phyloP scores from a whole-genome alignment of 2,329 filamentous ascomycete genomes.

The Nemania diffusa region DNA sequence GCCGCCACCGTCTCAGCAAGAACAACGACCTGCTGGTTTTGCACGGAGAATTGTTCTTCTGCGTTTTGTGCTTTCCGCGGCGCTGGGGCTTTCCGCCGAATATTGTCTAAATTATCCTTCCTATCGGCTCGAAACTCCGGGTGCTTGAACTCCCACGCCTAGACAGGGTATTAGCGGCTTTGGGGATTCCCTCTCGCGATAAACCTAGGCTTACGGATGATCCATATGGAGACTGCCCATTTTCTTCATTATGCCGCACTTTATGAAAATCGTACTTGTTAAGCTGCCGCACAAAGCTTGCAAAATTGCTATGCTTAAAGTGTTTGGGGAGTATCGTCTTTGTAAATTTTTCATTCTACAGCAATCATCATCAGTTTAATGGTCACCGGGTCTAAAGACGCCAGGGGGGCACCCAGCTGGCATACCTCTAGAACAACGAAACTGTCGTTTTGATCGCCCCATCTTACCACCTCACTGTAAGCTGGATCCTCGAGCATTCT shows the following conservation, averaged over 20 bases:
- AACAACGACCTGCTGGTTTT: slow-evolving; percentile 87
- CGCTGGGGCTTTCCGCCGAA: slow-evolving; percentile 92
- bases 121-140: slow-evolving; percentile 95
- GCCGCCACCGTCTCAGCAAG: slow-evolving; percentile 89
- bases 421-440: slow-evolving; percentile 96
- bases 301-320: slow-evolving; percentile 87
- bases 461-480: slow-evolving; percentile 91
- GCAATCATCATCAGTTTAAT: slow-evolving; percentile 37
- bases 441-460: slow-evolving; percentile 93
- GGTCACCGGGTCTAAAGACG: slow-evolving; percentile 4
- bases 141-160: slow-evolving; percentile 98
- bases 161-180: slow-evolving; percentile 46
- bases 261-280: slow-evolving; percentile 90
- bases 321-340: slow-evolving; percentile 85
- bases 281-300: slow-evolving; percentile 79
- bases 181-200: slow-evolving; percentile 22
- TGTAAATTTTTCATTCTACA: slow-evolving; percentile 90
- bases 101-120: slow-evolving; percentile 96
- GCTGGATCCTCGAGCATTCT: slow-evolving; percentile 97
- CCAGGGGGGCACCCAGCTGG: not conserved
- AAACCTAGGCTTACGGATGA: slow-evolving; percentile 69
- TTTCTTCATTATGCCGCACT: slow-evolving; percentile 90
- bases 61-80: slow-evolving; percentile 76
- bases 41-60: slow-evolving; percentile 76
- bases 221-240: slow-evolving; percentile 82